These are phyloP conservation scores for Backusella psychrophila DNA, from an alignment of 192 early-diverging fungal genomes.

Conservation along the genomic window DNA sequence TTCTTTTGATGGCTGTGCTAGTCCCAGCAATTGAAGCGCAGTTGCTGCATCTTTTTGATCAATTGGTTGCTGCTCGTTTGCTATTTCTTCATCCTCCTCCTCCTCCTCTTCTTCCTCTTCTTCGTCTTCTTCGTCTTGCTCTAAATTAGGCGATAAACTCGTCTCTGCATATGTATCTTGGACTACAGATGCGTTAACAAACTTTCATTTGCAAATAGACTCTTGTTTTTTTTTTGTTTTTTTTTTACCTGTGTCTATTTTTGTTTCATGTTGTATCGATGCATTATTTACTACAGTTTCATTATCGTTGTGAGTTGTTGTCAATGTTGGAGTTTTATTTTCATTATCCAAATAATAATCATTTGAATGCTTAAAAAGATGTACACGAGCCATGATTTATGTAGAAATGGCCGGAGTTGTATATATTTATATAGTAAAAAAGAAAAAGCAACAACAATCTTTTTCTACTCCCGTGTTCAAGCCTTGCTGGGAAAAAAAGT, in stretches of 20 bases:
- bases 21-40: slow-evolving; percentile 21
- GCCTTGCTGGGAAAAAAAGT: background rate
- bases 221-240: background rate
- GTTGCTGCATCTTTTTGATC: slow-evolving; percentile 16
- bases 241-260: background rate
- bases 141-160: background rate
- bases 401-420: background rate
- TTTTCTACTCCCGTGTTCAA: background rate
- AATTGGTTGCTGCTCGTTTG: background rate
- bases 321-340: background rate
- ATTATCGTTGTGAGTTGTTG: background rate
- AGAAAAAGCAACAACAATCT: background rate
- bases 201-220: too few relatives aligned
- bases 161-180: background rate
- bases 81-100: background rate
- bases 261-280: background rate
- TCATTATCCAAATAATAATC: background rate
- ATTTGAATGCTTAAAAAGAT: background rate
- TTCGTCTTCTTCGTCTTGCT: background rate
- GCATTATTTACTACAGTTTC: background rate
- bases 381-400: background rate
- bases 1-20: slow-evolving; percentile 5
- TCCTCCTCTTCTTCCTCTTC: too few relatives aligned
- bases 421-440: background rate
- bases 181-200: background rate